Base-by-base conservation (phyloP, 805 yeast genomes). In the Saccharomycopsis olivae region DNA sequence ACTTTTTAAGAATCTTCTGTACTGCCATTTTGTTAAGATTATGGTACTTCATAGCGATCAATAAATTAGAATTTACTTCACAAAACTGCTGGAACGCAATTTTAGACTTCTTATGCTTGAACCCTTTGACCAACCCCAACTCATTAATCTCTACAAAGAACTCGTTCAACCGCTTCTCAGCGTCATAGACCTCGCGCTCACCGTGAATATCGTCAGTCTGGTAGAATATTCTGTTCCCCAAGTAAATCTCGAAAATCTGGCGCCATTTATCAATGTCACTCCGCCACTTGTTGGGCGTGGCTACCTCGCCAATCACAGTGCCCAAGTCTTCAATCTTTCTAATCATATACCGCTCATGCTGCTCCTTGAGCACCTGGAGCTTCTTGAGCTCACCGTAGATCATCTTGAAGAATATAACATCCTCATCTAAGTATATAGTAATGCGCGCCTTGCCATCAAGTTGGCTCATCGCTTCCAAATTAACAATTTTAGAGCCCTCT, bases 251-350 rank as follows among this genome's bases (percentile, higher is more conserved):
- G 58, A 81, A 80, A 8, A 81, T 64, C 50, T 76, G 74, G 43
- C 89, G 61, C 89, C 89, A 82, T 6, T 65, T 62, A 50, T 75
- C 76, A 57, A 80, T 59, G 51, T 81, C 89, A 1, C 66, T 58
- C 29, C 60, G 63, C 39, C 62, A 65, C 33, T 54, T 54, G 28
- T 59, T 57, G 0, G 78, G 73, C 11, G 59, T 51, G 0, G 70
- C 53, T 14, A 64, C 55, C 5, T 57, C 52, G 2, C 66, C 57
- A 3, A 75, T 59, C 4, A 54, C 47, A 11, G 55, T 49, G 2
- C 72, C 65, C 9, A 77, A 56, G 1, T 47, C 46, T 34, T 66
- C 64, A 15, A 77, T 73, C 29, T 66, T 61, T 1, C 38, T 39
- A 2, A 65, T 56, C 36, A 77, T 56, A 33, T 61, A 62, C 4